Base-by-base conservation (phyloP, 352 stramenopile species). In the Phytophthora fragariaefolia region DNA sequence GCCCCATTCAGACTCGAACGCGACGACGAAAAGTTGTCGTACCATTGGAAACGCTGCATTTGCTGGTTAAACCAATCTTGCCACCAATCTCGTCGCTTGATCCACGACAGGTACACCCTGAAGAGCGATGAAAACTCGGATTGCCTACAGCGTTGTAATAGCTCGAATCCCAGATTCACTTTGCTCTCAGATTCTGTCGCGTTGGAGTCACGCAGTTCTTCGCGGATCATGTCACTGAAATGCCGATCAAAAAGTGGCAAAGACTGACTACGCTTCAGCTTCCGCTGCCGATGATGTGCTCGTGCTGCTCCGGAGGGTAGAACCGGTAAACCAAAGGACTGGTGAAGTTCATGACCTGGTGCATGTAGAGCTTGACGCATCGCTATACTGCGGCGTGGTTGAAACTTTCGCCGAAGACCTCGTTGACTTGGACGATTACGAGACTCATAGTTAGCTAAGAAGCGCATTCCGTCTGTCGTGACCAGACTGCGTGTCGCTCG, bases 101-200 rank as follows among this genome's bases (percentile, higher is more conserved):
- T 54, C 74, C 76, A 89, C 24, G 66, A 60, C 6, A 82, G 53
- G 49, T 91, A 91, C 18, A 77, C 18, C 3, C 64, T 59, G 20
- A 85, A 91, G 18, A 91, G 43, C 5, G 74, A 85, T 2, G 79
- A 83, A 27, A 88, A 85, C 55, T 91, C 78, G 2, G 82, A 75
- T 26, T 84, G 79, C 9, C 74, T 76, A 7, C 73, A 87, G 12
- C 79, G 79, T 34, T 83, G 74, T 1, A 88, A 48, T 2, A 90
- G 43, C 45, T 89, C 80, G 40, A 87, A 87, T 0, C 75, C 79
- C 2, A 91, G 60, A 20, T 84, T 81, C 1, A 89, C 56, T 26
- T 89, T 87, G 50, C 65, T 89, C 6, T 80, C 80, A 4, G 68
- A 75, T 38, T 90, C 79, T 48, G 84, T 87, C 2, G 76, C 71